Base-by-base conservation (phyloP, 495 filamentous ascomycete genomes). In the Bryoglossum gracile region DNA sequence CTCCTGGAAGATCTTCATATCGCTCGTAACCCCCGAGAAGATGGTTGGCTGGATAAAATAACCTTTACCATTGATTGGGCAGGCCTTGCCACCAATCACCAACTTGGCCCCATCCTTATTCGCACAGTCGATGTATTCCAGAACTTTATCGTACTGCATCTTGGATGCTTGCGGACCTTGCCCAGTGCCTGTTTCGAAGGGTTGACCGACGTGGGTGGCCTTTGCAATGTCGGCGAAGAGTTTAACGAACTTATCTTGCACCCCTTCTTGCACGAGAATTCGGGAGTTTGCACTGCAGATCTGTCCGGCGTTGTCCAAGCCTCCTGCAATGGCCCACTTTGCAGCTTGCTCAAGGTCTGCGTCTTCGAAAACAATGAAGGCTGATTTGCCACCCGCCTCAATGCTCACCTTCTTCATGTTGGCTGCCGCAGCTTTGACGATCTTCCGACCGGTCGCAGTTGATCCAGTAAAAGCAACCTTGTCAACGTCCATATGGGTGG, bases 321-420 rank as follows among this genome's bases (percentile, higher is more conserved):
- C 3, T 18, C 88, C 89, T 2, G 76, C 67, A 53, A 92, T 8
- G 2, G 48, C 13, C 25, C 25, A 34, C 9, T 9, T 2, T 18
- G 43, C 28, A 10, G 89, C 87, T 58, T 91, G 84, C 16, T 90
- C 86, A 34, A 95, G 65, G 58, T 95, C 84, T 4, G 86, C 86
- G 56, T 95, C 89, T 24, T 83, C 78, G 59, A 95, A 95, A 26
- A 95, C 78, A 41, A 95, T 64, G 14, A 90, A 69, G 4, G 89
- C 88, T 9, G 80, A 86, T 70, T 95, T 95, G 51, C 89, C 89
- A 18, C 89, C 89, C 0, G 89, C 94, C 63, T 95, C 89, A 8
- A 95, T 76, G 0, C 87, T 94, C 53, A 95, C 88, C 64, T 92
- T 91, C 74, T 94, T 95, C 70, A 95, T 70, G 56, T 85, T 94